Evolutionary conservation across 108 stramenopile species (phyloP), one percentile per base, ranked within the genome.

Genomic region (Skeletonema potamos): DNA sequence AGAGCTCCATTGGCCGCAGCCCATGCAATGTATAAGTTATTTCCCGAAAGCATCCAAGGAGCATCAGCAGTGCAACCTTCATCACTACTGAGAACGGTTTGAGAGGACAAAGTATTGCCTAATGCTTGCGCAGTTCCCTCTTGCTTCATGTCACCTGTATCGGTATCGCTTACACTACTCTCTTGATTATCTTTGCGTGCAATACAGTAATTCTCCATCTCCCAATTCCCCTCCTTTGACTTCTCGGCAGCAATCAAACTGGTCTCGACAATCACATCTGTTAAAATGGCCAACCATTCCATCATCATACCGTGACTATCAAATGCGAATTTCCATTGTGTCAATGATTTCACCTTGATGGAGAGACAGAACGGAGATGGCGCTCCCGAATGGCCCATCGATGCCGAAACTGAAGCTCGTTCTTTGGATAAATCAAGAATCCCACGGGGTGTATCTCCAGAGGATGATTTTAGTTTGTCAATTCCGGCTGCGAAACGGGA

Each of bases 291-390:
- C 32, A 94, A 60, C 93, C 93, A 94, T 55, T 83, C 73, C 85
- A 94, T 90, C 63, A 88, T 69, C 51, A 82, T 72, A 4, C 61
- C 54, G 37, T 89, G 90, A 4, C 78, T 79, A 58, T 87, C 88
- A 70, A 91, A 90, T 41, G 87, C 88, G n/a, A 94, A 79, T 56
- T 91, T 91, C 87, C 90, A 94, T 58, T 91, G 88, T 6, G 88
- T 91, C n/a, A 87, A 76, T 3, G 74, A 72, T 26, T 86, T 68
- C 22, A 79, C 73, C 63, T 70, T 72, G n/a, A 80, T 48, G 0
- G 64, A 66, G 28, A 80, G 29, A 57, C 74, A 71, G 41, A 73
- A 80, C 4, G 79, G 79, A 20, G 74, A 46, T 1, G 79, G 79
- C 9, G 63, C 30, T 12, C 79, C 62, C 0, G 74, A 75, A 75